phyloP scores from a whole-genome alignment of 306 rosid genomes.

The Senna siamea region DNA sequence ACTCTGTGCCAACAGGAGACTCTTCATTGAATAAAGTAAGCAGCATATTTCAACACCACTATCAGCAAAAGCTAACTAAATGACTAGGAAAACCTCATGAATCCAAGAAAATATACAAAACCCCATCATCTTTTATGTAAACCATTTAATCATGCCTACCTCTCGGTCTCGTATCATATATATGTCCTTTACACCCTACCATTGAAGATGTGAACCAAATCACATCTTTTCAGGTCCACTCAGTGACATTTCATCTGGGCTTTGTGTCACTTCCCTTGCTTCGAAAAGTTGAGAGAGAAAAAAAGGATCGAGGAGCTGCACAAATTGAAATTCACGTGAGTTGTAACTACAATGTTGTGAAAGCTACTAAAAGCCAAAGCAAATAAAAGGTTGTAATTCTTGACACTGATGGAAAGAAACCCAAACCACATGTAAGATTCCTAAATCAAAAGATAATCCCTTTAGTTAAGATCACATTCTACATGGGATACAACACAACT shows the following conservation, averaged over 20 bases:
- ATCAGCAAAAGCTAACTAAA: slow-evolving; percentile 62
- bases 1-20: slow-evolving; percentile 59
- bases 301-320: slow-evolving; percentile 96
- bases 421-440: slow-evolving; percentile 9
- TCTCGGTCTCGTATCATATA: slow-evolving; percentile 47
- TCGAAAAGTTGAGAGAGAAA: slow-evolving; percentile 92
- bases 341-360: slow-evolving; percentile 34
- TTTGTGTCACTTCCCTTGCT: slow-evolving; percentile 92
- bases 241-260: slow-evolving; percentile 63
- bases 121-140: slow-evolving; percentile 54
- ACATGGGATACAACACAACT: slow-evolving; percentile 9
- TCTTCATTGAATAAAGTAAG: slow-evolving; percentile 58
- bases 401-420: slow-evolving; percentile 29
- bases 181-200: slow-evolving; percentile 64
- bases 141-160: slow-evolving; percentile 59
- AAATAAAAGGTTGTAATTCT: slow-evolving; percentile 4
- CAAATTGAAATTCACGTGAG: slow-evolving; percentile 32
- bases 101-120: slow-evolving; percentile 71
- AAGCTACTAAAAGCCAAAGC: slow-evolving; percentile 26
- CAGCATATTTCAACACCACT: slow-evolving; percentile 72
- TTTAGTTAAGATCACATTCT: slow-evolving; percentile 6
- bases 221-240: slow-evolving; percentile 41
- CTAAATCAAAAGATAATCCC: slow-evolving; percentile 18
- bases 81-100: slow-evolving; percentile 57
- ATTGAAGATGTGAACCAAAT: slow-evolving; percentile 46